Conservation (phyloP, 2,329 filamentous ascomycete genomes). For the Trichoderma lentiforme region DNA sequence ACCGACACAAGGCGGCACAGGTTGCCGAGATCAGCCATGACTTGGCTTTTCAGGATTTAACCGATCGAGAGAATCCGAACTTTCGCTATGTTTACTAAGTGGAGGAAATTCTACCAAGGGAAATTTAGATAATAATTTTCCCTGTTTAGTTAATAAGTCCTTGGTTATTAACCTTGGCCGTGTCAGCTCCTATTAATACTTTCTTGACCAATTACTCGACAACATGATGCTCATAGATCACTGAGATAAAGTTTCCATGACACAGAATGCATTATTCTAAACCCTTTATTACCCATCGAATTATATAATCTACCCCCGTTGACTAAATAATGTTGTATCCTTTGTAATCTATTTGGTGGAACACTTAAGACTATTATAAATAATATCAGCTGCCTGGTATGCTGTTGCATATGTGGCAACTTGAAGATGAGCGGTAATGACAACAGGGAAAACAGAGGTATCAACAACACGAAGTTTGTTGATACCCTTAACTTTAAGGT, state of each 20-base stretch:
- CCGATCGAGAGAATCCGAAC: background rate
- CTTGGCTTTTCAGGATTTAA: background rate
- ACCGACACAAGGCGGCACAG: background rate
- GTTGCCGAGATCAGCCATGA: background rate
- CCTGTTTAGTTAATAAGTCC: background rate
- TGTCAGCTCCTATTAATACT: background rate
- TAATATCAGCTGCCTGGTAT: slow-evolving; percentile 59
- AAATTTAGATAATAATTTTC: background rate
- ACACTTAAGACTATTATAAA: slow-evolving; percentile 25
- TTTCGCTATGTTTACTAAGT: background rate
- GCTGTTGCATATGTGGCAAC: slow-evolving; percentile 53
- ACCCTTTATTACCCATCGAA: background rate
- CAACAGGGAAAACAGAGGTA: slow-evolving; percentile 35
- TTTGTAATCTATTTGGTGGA: background rate
- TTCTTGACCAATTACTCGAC: background rate
- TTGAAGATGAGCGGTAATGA: slow-evolving; percentile 40
- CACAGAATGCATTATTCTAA: background rate
- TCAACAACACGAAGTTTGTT: slow-evolving; percentile 38
- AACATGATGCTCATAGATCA: background rate
- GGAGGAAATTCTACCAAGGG: too few relatives aligned
- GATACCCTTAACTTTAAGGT: slow-evolving; percentile 38
- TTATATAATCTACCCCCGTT: background rate
- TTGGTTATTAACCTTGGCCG: background rate
- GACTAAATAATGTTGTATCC: background rate
- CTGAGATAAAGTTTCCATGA: background rate